These are phyloP conservation scores for Juglanconis oblonga DNA, from an alignment of 2,329 filamentous ascomycete species.

Conservation along the genomic window DNA sequence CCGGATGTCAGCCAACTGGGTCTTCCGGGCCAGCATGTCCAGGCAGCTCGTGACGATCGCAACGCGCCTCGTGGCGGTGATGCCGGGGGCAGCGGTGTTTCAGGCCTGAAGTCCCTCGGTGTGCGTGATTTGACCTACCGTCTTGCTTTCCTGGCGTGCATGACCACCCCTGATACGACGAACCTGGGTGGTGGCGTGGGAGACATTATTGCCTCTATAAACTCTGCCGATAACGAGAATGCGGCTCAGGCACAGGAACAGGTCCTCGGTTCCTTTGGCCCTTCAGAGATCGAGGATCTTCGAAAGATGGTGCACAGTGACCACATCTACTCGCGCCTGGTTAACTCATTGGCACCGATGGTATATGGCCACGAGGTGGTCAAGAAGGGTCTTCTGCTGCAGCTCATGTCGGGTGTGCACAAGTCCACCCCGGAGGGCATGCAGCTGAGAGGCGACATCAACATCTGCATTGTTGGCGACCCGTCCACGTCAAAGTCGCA, in stretches of 20 bases:
- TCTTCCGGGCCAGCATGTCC: slow-evolving; percentile 79
- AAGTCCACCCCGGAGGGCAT: slow-evolving; percentile 93
- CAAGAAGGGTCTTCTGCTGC: slow-evolving; percentile 92
- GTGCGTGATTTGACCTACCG: slow-evolving; percentile 94
- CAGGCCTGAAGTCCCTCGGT: slow-evolving; percentile 86
- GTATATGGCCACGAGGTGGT: slow-evolving; percentile 97
- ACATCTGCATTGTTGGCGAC: slow-evolving; percentile 97
- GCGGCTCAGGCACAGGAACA: slow-evolving; percentile 86
- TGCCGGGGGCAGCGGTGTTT: slow-evolving; percentile 79
- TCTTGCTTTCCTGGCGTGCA: slow-evolving; percentile 93
- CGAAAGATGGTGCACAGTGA: slow-evolving; percentile 92
- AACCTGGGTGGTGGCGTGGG: slow-evolving; percentile 76
- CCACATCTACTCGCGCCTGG: slow-evolving; percentile 88
- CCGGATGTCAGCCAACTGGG: slow-evolving; percentile 95
- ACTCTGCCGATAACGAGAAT: slow-evolving; percentile 66
- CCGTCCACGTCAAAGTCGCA: slow-evolving; percentile 97
- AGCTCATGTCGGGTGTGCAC: slow-evolving; percentile 92
- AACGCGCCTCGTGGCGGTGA: slow-evolving; percentile 72
- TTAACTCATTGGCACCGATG: slow-evolving; percentile 93
- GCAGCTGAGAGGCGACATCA: slow-evolving; percentile 94
- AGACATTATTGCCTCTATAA: slow-evolving; percentile 83
- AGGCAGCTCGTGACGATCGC: slow-evolving; percentile 79
- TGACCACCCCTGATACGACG: slow-evolving; percentile 86
- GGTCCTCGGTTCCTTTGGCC: slow-evolving; percentile 81
- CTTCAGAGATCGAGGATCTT: slow-evolving; percentile 85